Percentiles rank a stretch among this genome's conserved stretches.
phyloP scores from a whole-genome alignment of 2,329 filamentous ascomycete species.

The Alternaria incomplexa region DNA sequence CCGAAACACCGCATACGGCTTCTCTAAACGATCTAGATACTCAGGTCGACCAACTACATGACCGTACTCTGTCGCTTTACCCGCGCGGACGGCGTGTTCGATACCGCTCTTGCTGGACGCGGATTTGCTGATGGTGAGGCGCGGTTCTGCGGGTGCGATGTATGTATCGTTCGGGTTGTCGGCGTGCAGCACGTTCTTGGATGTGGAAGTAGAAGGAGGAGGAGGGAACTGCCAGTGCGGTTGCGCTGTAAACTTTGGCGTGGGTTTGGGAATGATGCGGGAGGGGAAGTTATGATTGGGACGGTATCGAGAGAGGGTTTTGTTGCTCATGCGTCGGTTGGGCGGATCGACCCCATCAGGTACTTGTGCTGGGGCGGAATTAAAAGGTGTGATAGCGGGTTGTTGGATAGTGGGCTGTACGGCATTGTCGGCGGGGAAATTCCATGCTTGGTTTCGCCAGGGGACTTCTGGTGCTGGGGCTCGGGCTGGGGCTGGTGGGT shows the following conservation, averaged over 20 bases:
- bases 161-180: background rate
- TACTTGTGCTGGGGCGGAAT: too few relatives aligned
- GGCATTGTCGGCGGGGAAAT: background rate
- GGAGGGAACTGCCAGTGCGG: conserved; percentile 42
- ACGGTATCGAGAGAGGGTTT: conserved; percentile 18
- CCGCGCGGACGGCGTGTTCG: conserved; percentile 41
- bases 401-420: background rate
- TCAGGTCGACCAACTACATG: conserved; percentile 47
- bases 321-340: conserved; percentile 18
- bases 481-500: background rate
- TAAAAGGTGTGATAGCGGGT: background rate
- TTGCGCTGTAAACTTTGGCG: conserved; percentile 15
- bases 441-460: background rate
- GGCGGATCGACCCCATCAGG: too few relatives aligned
- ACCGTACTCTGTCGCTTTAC: conserved; percentile 46
- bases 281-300: background rate
- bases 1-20: conserved; percentile 55
- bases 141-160: conserved; percentile 36
- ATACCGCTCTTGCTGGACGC: conserved; percentile 5
- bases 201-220: conserved; percentile 1
- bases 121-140: conserved; percentile 21
- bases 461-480: background rate
- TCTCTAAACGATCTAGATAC: conserved; percentile 49
- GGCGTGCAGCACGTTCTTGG: background rate
- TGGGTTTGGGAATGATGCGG: background rate